Base-by-base conservation (phyloP, 2,329 filamentous ascomycete species). In the Domatiomyces globalis region DNA sequence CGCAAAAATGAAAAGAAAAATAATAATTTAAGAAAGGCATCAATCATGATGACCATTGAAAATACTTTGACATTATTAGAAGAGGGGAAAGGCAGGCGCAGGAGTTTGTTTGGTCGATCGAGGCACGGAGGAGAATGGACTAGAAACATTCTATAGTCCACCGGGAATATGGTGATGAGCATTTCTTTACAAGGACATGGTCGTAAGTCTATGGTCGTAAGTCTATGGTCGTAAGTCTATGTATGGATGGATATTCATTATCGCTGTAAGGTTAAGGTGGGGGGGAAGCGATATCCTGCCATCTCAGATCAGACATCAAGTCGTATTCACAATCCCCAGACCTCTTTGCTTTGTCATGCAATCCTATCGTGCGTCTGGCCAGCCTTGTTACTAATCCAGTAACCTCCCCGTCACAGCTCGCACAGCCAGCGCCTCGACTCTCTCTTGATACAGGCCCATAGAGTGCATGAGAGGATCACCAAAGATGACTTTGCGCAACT, bases 391-490 rank as follows among this genome's bases (percentile, higher is more conserved):
- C 12, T 39, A 10, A 39, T 39, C 33, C 10, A 39, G 33, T 22
- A 47, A 47, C 17, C 52, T 50, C 4, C 69, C 73, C 22, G 78
- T 83, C 9, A 84, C 80, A 9, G 83, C 85, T 52, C 75, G 79
- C 1, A 82, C 80, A 9, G 85, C 85, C 51, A 94, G 67, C 3
- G 73, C 70, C 64, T 92, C 83, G 45, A 94, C 77, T 49, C 87
- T 70, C 18, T 74, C 77, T 12, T 79, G 78, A 66, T 94, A 94
- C 18, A 92, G 63, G 53, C 72, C 78, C 87, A 94, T 94, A 59
- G 81, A 73, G 68, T 94, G 87, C 63, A 81, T 84, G 44, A 87
- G 71, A 0, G 85, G 84, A 63, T 94, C 87, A 0, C 87, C 87
- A 76, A 87, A 94, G 3, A 94, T 73, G 0, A 88, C 76, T 1